These are phyloP conservation scores for Apiospora koreana DNA, from an alignment of 2,329 filamentous ascomycete species.

Conservation along the genomic window DNA sequence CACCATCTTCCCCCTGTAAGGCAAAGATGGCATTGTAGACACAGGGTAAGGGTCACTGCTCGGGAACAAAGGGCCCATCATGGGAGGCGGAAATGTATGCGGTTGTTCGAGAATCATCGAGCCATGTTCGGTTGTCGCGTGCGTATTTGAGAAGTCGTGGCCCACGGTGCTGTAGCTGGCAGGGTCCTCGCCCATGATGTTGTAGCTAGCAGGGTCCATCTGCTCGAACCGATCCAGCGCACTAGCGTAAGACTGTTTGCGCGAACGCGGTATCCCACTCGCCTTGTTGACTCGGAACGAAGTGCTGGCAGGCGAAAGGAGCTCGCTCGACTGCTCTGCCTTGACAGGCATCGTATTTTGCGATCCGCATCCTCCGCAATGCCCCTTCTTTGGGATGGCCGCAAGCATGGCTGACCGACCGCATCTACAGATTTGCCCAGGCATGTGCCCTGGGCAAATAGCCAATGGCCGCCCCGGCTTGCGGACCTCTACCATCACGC, in stretches of 20 bases:
- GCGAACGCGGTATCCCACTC: not conserved
- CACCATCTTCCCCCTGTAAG: not conserved
- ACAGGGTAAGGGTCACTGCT: not conserved
- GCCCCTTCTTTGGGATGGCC: not conserved
- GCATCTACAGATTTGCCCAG: not conserved
- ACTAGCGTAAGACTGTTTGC: not conserved
- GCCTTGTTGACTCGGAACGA: not conserved
- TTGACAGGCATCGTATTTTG: conserved; percentile 46
- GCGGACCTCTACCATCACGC: conserved; percentile 69
- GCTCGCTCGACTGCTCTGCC: not conserved
- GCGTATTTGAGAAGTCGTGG: not conserved
- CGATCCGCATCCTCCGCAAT: conserved; percentile 24
- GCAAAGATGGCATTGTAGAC: not conserved
- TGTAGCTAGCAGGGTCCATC: not conserved
- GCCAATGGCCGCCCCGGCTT: conserved; percentile 72
- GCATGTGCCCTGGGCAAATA: conserved; percentile 52
- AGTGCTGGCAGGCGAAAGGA: not conserved
- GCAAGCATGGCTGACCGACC: not conserved
- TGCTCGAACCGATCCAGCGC: not conserved
- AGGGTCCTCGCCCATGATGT: not conserved
- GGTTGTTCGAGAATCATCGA: not conserved
- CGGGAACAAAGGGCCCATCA: not conserved
- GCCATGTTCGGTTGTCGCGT: not conserved
- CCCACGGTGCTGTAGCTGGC: not conserved
- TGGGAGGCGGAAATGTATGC: not conserved